phyloP scores from a whole-genome alignment of 164 flowering plant genomes.

The Annona cherimola region DNA sequence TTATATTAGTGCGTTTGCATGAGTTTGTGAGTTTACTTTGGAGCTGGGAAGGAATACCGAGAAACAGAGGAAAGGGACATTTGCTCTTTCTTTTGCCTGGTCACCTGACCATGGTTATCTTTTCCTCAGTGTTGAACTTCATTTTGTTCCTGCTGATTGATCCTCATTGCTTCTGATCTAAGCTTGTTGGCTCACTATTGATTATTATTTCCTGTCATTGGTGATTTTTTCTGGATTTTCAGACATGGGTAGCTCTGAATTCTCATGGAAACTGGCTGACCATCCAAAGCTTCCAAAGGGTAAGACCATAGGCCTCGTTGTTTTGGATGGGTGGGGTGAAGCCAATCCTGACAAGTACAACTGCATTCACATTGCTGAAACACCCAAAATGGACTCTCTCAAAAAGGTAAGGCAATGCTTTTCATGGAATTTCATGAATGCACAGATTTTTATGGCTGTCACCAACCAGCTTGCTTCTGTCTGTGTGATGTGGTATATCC shows the following conservation, averaged over 20 bases:
- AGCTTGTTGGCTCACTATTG: not conserved
- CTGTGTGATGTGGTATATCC: too few species aligned
- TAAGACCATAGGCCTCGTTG: slow-evolving; percentile 62
- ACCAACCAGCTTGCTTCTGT: not conserved
- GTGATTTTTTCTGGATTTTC: slow-evolving; percentile 8
- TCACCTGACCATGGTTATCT: too few species aligned
- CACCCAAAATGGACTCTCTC: slow-evolving; percentile 93
- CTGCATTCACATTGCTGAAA: slow-evolving; percentile 84
- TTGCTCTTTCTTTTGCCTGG: too few species aligned
- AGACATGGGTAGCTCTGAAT: slow-evolving; percentile 60
- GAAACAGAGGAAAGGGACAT: too few species aligned
- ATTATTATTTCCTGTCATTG: not conserved
- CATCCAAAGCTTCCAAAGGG: slow-evolving; percentile 91
- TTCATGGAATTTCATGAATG: not conserved
- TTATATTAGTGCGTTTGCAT: too few species aligned
- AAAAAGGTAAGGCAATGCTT: slow-evolving; percentile 39
- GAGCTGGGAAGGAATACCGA: too few species aligned
- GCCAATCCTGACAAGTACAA: slow-evolving; percentile 71
- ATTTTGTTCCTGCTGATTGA: not conserved
- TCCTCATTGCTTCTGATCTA: not conserved
- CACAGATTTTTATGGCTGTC: not conserved
- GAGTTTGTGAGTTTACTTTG: too few species aligned
- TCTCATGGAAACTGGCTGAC: slow-evolving; percentile 73
- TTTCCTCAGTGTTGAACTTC: too few species aligned
- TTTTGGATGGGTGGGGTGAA: slow-evolving; percentile 99